Percentiles rank a stretch among this genome's conserved stretches.
These are phyloP conservation scores for Mycosarcoma maydis DNA, from an alignment of 1,284 basidiomycete species.

Conservation along the genomic window DNA sequence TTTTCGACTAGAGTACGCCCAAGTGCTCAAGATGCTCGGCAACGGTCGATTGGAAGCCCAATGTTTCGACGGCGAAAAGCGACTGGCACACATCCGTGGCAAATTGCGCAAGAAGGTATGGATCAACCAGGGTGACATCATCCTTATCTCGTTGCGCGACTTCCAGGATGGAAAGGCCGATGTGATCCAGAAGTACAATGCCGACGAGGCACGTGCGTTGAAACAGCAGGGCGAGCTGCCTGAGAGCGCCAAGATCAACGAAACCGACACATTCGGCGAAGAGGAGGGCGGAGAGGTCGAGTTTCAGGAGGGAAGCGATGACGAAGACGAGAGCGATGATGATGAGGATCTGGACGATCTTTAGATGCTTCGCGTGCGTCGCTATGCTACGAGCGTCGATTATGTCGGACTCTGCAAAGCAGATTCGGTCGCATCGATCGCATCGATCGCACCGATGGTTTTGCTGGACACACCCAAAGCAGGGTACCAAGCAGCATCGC, in stretches of 20 bases:
- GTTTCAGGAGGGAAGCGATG: slow-evolving; percentile 66
- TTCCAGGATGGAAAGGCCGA: slow-evolving; percentile 99
- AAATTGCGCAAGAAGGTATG: slow-evolving; percentile 99
- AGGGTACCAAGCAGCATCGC: no score
- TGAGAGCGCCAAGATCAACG: slow-evolving; percentile 98
- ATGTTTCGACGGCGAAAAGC: slow-evolving; percentile 98
- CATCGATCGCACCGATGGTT: no score
- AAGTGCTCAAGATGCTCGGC: slow-evolving; percentile 98
- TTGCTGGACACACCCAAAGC: no score
- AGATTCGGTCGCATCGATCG: no score
- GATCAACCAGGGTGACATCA: slow-evolving; percentile 99
- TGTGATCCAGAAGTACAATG: slow-evolving; percentile 98
- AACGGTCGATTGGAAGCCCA: slow-evolving; percentile 96
- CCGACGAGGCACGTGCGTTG: slow-evolving; percentile 87
- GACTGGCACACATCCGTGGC: slow-evolving; percentile 96
- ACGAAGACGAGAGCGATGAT: slow-evolving; percentile 61
- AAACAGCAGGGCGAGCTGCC: slow-evolving; percentile 98
- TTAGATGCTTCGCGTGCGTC: no score
- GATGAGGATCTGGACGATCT: slow-evolving; percentile 64
- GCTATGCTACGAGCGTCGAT: no score
- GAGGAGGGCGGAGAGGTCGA: slow-evolving; percentile 72
- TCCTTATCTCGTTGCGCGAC: slow-evolving; percentile 93
- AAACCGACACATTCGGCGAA: slow-evolving; percentile 91
- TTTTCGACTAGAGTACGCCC: slow-evolving; percentile 81
- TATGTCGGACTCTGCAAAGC: no score